Conservation (phyloP, 176 grass and related monocot genomes). For the Canna indica region DNA sequence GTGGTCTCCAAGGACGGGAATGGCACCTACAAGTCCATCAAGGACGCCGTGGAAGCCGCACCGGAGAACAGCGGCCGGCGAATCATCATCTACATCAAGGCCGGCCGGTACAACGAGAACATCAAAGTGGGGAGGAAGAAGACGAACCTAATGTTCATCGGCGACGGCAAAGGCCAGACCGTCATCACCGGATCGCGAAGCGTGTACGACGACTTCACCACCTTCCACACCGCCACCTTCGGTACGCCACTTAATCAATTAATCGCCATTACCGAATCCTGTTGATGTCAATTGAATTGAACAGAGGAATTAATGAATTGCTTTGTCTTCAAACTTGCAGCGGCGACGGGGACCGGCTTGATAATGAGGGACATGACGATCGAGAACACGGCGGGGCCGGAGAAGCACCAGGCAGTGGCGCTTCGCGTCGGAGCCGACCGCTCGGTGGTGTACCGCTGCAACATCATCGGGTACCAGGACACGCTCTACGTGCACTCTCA, state of each 20-base stretch:
- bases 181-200: conserved; percentile 31
- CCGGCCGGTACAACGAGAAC: conserved; percentile 46
- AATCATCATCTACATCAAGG: conserved; percentile 52
- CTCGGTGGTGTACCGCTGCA: conserved; percentile 20
- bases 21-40: conserved; percentile 34
- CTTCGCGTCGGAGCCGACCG: conserved; percentile 9
- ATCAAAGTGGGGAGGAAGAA: conserved; percentile 37
- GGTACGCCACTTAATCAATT: conserved; percentile 30
- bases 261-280: too few relatives aligned
- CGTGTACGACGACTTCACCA: conserved; percentile 24
- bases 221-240: conserved; percentile 50
- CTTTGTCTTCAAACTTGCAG: not conserved
- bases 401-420: conserved; percentile 20
- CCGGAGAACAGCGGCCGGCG: conserved; percentile 21
- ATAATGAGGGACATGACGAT: conserved; percentile 17
- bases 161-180: conserved; percentile 34
- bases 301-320: not conserved
- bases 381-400: conserved; percentile 16
- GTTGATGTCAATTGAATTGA: not conserved
- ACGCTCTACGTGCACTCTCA: conserved; percentile 17
- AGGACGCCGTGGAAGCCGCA: conserved; percentile 34
- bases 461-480: conserved; percentile 18
- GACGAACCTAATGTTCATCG: conserved; percentile 47
- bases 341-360: conserved; percentile 5
- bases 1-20: conserved; percentile 38